These are phyloP conservation scores for Linnemannia schmuckeri DNA, from an alignment of 192 early-diverging fungal species.

Conservation along the genomic window DNA sequence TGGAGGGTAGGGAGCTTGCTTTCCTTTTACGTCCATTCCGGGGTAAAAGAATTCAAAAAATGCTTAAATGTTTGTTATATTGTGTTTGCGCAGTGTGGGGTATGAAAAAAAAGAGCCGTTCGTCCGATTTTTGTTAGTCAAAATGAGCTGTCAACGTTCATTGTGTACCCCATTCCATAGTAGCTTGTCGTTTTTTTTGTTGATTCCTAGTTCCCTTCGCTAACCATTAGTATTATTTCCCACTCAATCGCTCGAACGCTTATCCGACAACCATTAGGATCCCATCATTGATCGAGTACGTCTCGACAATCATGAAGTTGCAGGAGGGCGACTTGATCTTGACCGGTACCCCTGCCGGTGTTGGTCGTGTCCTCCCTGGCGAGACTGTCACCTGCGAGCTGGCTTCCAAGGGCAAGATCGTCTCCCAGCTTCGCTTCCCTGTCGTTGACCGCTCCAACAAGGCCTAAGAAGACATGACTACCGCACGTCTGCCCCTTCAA, in stretches of 20 bases:
- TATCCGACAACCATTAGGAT: slow-evolving; percentile 61
- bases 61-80: not conserved
- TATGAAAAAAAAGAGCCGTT: not conserved
- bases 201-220: not conserved
- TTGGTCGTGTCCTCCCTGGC: slow-evolving; percentile 86
- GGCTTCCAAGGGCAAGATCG: slow-evolving; percentile 55
- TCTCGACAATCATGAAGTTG: slow-evolving; percentile 90
- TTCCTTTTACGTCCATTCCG: slow-evolving; percentile 10
- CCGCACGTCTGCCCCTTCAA: no score
- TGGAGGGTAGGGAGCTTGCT: not conserved
- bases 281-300: slow-evolving; percentile 82
- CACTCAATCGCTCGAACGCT: not conserved
- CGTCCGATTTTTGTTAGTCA: slow-evolving; percentile 1
- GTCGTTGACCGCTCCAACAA: slow-evolving; percentile 55
- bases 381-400: slow-evolving; percentile 83
- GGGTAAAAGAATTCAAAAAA: not conserved
- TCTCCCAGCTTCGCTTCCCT: slow-evolving; percentile 62
- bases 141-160: not conserved
- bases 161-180: not conserved
- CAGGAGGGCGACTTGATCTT: slow-evolving; percentile 92
- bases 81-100: not conserved
- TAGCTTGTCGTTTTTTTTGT: not conserved
- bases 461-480: not conserved
- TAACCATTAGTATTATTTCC: not conserved
- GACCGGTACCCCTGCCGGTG: slow-evolving; percentile 92